Evolutionary conservation across 2,329 filamentous ascomycete species (phyloP), one percentile per base, ranked within the genome.

Genomic region (Emmonsiellopsis sp.): DNA sequence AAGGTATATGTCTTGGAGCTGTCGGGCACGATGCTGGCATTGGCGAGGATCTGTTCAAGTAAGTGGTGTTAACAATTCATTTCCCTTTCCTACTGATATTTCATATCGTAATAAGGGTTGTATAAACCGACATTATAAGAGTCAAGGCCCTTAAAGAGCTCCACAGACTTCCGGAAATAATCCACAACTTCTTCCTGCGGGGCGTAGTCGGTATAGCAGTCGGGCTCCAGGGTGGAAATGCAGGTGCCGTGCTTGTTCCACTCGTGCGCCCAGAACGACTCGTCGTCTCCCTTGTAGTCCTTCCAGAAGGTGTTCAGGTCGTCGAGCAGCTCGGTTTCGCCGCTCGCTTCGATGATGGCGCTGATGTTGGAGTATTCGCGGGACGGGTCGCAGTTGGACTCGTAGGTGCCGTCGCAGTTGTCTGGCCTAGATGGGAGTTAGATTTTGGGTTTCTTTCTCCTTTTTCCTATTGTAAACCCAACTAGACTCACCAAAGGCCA

Each of bases 161-260:
- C 68, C 1, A 82, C 78, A 0, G 75, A 68, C 56, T 74, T 75
- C 57, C 78, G 67, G 65, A 83, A 81, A 68, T 74, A 83, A 55
- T 79, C 77, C 8, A 76, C 77, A 1, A 82, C 79, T 66, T 83
- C 80, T 57, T 82, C 71, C 43, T 78, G 78, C 0, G 77, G 62
- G 39, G 71, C 66, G 61, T 79, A 78, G 53, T 77, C 70, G 42
- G 72, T 71, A 70, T 87, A 88, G 74, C 85, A 88, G 17, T 70
- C 63, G 0, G 83, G 78, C 2, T 83, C 71, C 46, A 88, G 77
- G 0, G 85, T 88, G 63, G 80, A 83, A 62, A 88, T 82, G 70
- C 85, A 88, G 13, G 84, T 87, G 36, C 81, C 85, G 65, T 88
- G 84, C 66, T 86, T 87, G 66, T 77, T 76, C 79, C 83, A 88